Base-by-base conservation (phyloP, 208 protist species). In the Leishmania guyanensis region DNA sequence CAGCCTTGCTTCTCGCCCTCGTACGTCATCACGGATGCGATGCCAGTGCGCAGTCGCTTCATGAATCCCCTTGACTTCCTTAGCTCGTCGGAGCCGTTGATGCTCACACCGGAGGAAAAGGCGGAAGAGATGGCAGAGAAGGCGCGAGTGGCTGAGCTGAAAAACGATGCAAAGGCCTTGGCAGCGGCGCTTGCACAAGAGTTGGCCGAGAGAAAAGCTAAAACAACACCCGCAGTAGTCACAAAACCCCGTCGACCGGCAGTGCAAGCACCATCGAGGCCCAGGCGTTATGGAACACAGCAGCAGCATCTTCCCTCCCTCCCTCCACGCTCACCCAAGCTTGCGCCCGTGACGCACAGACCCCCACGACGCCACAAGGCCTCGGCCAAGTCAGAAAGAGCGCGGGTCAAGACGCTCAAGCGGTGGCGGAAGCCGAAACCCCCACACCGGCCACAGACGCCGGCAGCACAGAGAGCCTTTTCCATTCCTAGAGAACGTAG, bases 41-140 rank as follows among this genome's bases (percentile, higher is more conserved):
- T 64, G 26, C 82, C 82, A 5, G 78, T 86, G 62, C 82, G 82
- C 48, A 86, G 82, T 16, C 78, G 66, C 64, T 86, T 69, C 78
- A 39, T 66, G 54, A 22, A 86, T 51, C 82, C 82, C 33, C 64
- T 80, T 2, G 82, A 86, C 62, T 86, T 86, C 39, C 82, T 86
- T 17, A 80, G 82, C 72, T 86, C 82, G 10, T 79, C 78, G 8
- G 82, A 86, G 17, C 72, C 82, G 54, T 78, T 86, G 29, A 20
- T 86, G 72, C 66, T 82, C 39, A 86, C 82, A 4, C 78, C 58
- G 20, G 53, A 60, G 22, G 82, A 86, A 65, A 81, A 82, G 73
- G 77, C n/a, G 9, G 76, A 39, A 26, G 76, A 51, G n/a, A 68
- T 50, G 33, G 60, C 54, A 33, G 76, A 79, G 64, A 48, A 46